A percentile compares a stretch with the other conserved stretches of the same genome.
Conservation (phyloP, 1,284 basidiomycete species). For the Leccinum solheimii region DNA sequence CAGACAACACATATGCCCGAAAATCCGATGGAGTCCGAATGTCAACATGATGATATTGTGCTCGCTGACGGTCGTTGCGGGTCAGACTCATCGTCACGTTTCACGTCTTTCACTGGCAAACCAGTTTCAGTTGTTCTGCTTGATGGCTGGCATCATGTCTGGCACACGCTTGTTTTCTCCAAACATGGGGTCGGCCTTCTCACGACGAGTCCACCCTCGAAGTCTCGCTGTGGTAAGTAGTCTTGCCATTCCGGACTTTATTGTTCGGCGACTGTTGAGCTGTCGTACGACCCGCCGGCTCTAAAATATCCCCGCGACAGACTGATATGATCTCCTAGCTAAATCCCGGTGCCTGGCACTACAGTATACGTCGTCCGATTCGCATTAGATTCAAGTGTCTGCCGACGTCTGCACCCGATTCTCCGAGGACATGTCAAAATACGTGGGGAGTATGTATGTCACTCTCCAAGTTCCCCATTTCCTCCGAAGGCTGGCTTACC, state of each 20-base stretch:
- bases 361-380: background rate
- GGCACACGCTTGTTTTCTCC: background rate
- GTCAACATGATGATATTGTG: background rate
- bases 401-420: background rate
- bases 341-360: background rate
- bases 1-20: background rate
- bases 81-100: constrained; percentile 5
- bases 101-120: constrained; percentile 5
- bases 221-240: background rate
- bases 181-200: constrained; percentile 1
- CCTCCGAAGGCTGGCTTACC: background rate
- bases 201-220: background rate
- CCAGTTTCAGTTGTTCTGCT: constrained; percentile 15
- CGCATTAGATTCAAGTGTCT: background rate
- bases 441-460: background rate
- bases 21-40: background rate
- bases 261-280: background rate
- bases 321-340: background rate
- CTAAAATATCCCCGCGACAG: constrained; percentile 3
- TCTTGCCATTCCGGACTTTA: background rate
- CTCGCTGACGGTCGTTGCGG: background rate
- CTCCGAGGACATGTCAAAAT: background rate
- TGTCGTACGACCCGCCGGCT: background rate
- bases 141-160: background rate
- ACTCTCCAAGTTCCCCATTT: background rate